Conservation (phyloP, 805 yeast species). For the Wickerhamomyces sydowiorum region DNA sequence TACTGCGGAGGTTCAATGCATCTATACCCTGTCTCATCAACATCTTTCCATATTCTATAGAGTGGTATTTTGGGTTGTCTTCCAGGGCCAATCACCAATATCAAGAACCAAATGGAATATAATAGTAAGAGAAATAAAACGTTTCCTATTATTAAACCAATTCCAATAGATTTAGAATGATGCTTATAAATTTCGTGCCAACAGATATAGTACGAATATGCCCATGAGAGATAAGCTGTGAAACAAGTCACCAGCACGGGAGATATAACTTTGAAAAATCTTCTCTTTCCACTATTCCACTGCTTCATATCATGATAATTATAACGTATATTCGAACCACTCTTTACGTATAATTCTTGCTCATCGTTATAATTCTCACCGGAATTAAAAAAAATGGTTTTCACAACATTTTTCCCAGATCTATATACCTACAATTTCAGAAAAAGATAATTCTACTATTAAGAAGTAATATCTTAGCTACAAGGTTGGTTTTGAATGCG, state of each 20-base stretch:
- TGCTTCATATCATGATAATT: background rate
- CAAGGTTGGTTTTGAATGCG: too few species aligned
- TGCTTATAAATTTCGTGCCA: conserved; percentile 21
- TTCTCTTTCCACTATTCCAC: background rate
- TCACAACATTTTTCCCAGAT: too few species aligned
- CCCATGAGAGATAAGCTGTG: conserved; percentile 18
- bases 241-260: conserved; percentile 8
- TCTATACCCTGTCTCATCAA: conserved; percentile 13
- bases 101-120: conserved; percentile 37
- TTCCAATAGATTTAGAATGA: conserved; percentile 23
- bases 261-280: background rate
- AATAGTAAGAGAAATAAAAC: conserved; percentile 23
- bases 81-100: conserved; percentile 57
- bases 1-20: conserved; percentile 44
- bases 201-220: conserved; percentile 22
- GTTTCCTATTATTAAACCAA: conserved; percentile 27
- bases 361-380: too few species aligned
- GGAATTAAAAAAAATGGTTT: too few species aligned
- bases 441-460: too few species aligned
- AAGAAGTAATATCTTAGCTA: too few species aligned
- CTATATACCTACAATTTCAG: too few species aligned
- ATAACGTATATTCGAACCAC: too few species aligned
- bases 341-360: too few species aligned
- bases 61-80: conserved; percentile 33
- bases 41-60: conserved; percentile 22